phyloP scores from a whole-genome alignment of 306 rosid species.

The Cyclanthera cordifolia region DNA sequence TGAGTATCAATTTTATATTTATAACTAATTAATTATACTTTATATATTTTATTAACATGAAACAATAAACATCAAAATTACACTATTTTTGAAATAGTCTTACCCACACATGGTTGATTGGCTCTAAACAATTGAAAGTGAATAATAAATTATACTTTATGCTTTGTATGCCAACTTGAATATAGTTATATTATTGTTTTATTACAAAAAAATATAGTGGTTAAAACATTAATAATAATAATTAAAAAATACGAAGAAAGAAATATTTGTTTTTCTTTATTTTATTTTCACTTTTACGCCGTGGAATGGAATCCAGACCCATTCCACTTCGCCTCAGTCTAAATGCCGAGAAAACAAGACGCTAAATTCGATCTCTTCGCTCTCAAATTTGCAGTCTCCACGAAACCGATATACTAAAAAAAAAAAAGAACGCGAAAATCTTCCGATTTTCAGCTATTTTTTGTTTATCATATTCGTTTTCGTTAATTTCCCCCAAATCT shows the following conservation, averaged over 20 bases:
- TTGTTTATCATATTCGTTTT: not conserved
- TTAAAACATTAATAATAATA: too few relatives aligned
- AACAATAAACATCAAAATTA: too few relatives aligned
- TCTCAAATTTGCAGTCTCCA: not conserved
- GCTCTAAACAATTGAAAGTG: too few relatives aligned
- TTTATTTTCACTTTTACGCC: not conserved
- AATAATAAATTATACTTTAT: too few relatives aligned
- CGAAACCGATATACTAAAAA: not conserved
- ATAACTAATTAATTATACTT: too few relatives aligned
- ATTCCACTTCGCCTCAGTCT: not conserved
- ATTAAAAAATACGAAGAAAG: not conserved
- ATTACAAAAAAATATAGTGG: too few relatives aligned
- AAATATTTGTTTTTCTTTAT: not conserved
- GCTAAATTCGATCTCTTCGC: conserved; percentile 13
- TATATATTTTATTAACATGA: too few relatives aligned
- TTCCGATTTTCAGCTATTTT: not conserved
- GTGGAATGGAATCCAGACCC: conserved; percentile 2
- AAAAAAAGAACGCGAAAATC: not conserved
- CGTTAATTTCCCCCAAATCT: not conserved
- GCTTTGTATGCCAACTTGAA: too few relatives aligned
- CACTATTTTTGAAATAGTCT: too few relatives aligned
- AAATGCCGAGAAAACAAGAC: conserved; percentile 8
- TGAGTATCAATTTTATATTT: too few relatives aligned
- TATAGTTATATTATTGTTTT: too few relatives aligned
- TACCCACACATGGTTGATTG: too few relatives aligned